A percentile compares a stretch with the other conserved stretches of the same genome.
These are phyloP conservation scores for Kodamaea sagamina DNA, from an alignment of 805 yeast species.

Conservation along the genomic window DNA sequence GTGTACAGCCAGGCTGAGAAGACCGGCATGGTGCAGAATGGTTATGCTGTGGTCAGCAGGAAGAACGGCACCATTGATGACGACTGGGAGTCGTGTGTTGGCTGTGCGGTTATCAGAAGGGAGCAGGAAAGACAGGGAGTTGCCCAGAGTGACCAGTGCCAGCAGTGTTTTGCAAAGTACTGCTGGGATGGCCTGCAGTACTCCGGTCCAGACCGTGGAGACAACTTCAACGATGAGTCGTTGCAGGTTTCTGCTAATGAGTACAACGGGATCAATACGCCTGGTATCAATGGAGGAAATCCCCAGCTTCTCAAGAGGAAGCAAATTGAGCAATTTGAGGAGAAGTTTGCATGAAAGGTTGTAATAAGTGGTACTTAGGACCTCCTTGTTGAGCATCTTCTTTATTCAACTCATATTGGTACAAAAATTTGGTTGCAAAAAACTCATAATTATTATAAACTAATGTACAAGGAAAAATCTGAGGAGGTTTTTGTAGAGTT, in stretches of 20 bases:
- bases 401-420: neutral
- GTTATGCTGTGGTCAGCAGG: constrained; percentile 68
- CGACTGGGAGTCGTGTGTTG: constrained; percentile 72
- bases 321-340: constrained; percentile 2
- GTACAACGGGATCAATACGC: constrained; percentile 12
- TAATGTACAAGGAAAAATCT: no score
- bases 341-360: neutral
- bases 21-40: constrained; percentile 64
- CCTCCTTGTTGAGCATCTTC: no score
- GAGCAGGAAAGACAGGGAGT: constrained; percentile 66
- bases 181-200: constrained; percentile 67
- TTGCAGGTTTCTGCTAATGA: constrained; percentile 11
- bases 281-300: constrained; percentile 13
- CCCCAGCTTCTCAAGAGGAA: constrained; percentile 10
- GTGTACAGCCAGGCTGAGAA: constrained; percentile 59
- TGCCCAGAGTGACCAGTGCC: constrained; percentile 65
- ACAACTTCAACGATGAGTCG: constrained; percentile 16
- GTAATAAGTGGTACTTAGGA: no score
- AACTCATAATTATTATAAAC: neutral
- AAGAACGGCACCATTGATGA: constrained; percentile 64
- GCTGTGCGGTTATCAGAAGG: constrained; percentile 81
- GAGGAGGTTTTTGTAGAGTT: no score
- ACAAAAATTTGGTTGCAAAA: constrained; percentile 2
- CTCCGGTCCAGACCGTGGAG: constrained; percentile 11
- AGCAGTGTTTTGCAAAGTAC: constrained; percentile 64